Conservation (phyloP, 1,284 basidiomycete genomes). For the Rhizoctonia solani region DNA sequence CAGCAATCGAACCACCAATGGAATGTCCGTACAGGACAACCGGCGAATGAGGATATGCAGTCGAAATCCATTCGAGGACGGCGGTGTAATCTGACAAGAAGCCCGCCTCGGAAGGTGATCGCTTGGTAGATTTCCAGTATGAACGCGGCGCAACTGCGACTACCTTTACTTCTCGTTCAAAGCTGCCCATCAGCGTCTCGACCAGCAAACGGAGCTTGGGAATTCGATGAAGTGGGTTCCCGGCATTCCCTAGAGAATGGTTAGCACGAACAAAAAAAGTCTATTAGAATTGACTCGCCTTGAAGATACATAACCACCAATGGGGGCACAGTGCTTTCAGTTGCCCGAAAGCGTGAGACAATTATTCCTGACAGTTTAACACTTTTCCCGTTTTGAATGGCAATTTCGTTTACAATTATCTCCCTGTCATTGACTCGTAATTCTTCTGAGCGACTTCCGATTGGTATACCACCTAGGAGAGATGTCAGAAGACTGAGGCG, state of each 20-base stretch:
- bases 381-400: conserved; percentile 41
- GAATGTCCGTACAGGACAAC: conserved; percentile 57
- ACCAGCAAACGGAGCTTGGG: conserved; percentile 52
- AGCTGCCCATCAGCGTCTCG: background rate
- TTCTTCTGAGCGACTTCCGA: conserved; percentile 49
- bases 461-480: conserved; percentile 51
- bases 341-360: conserved; percentile 34
- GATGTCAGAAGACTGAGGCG: conserved; percentile 1
- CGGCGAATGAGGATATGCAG: conserved; percentile 44
- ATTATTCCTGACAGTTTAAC: conserved; percentile 44
- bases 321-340: conserved; percentile 35
- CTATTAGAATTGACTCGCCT: conserved; percentile 43
- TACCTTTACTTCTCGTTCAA: conserved; percentile 41
- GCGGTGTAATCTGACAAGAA: conserved; percentile 51
- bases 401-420: conserved; percentile 44
- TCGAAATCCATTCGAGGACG: conserved; percentile 46
- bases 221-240: conserved; percentile 54
- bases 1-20: conserved; percentile 53
- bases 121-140: conserved; percentile 50
- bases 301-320: conserved; percentile 50
- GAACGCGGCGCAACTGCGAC: conserved; percentile 51
- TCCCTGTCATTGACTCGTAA: conserved; percentile 44
- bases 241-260: conserved; percentile 52
- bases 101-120: conserved; percentile 48
- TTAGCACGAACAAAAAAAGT: background rate